These are phyloP conservation scores for Sistotremastrum niveocremeum DNA, from an alignment of 768 basidiomycete species.

Conservation along the genomic window DNA sequence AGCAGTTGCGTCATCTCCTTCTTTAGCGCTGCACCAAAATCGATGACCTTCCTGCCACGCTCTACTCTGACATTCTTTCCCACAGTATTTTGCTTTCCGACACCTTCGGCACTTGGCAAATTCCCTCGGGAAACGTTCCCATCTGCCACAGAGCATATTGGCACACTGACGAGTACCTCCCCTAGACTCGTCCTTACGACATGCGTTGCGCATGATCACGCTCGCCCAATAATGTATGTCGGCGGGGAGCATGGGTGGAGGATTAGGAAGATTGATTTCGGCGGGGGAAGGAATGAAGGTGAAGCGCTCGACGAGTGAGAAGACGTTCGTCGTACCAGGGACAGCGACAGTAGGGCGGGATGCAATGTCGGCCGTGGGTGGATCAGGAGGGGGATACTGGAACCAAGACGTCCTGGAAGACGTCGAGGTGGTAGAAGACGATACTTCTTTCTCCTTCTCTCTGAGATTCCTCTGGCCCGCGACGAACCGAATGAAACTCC, in stretches of 20 bases:
- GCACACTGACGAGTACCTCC: conserved; percentile 97
- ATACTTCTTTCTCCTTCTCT: conserved; percentile 31
- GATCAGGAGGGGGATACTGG: conserved; percentile 6
- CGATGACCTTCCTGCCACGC: conserved; percentile 96
- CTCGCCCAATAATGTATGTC: conserved; percentile 99
- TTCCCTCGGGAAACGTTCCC: conserved; percentile 87
- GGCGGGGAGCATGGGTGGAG: conserved; percentile 56
- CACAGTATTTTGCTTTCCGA: conserved; percentile 96
- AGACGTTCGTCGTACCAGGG: conserved; percentile 71
- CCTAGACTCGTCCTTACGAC: conserved; percentile 85
- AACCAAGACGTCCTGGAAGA: conserved; percentile 12
- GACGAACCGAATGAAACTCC: conserved; percentile 35
- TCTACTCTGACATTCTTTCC: conserved; percentile 91
- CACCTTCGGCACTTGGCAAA: conserved; percentile 96
- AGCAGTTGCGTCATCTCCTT: conserved; percentile 26
- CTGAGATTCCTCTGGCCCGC: conserved; percentile 31
- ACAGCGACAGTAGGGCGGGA: conserved; percentile 16
- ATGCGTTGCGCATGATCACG: conserved; percentile 99
- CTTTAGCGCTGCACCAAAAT: conserved; percentile 78
- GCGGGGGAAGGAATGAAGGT: conserved; percentile 85
- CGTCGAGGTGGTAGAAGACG: conserved; percentile 3
- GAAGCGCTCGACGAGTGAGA: conserved; percentile 91
- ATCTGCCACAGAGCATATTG: conserved; percentile 92
- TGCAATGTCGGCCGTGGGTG: conserved; percentile 8
- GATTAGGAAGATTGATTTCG: conserved; percentile 57